These are phyloP conservation scores for Lentinula sp. DNA, from an alignment of 768 basidiomycete genomes.

Conservation along the genomic window DNA sequence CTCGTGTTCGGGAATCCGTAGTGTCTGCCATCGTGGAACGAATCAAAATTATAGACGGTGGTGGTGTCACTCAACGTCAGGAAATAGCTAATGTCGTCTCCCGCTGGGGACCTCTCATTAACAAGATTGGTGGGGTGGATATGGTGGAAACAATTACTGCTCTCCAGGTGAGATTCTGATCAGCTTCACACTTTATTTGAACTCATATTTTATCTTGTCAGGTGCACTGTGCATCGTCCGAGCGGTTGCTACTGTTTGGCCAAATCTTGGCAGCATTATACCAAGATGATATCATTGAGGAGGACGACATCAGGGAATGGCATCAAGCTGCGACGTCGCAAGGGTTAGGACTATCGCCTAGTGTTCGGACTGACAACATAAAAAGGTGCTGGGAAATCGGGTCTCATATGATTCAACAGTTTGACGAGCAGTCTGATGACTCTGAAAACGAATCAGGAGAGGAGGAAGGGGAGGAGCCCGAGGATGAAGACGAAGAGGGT, in stretches of 20 bases:
- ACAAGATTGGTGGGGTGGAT: slow-evolving; percentile 78
- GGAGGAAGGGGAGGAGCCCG: slow-evolving; percentile 3
- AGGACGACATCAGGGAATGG: slow-evolving; percentile 89
- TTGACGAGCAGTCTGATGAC: slow-evolving; percentile 63
- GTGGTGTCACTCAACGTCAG: slow-evolving; percentile 51
- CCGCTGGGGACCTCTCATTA: slow-evolving; percentile 81
- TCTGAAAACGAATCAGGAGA: slow-evolving; percentile 7
- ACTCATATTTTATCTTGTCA: background rate
- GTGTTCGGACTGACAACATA: slow-evolving; percentile 44
- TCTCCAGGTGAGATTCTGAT: slow-evolving; percentile 54
- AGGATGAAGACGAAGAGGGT: too few species aligned
- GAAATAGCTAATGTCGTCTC: slow-evolving; percentile 58
- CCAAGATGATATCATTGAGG: slow-evolving; percentile 87
- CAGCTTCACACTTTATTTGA: background rate
- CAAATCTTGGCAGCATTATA: slow-evolving; percentile 83
- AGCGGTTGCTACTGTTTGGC: slow-evolving; percentile 69
- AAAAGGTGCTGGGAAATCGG: slow-evolving; percentile 67
- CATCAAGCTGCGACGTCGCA: slow-evolving; percentile 52
- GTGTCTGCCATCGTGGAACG: slow-evolving; percentile 75
- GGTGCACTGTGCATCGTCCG: slow-evolving; percentile 53
- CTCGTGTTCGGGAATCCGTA: slow-evolving; percentile 85
- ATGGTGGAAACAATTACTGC: slow-evolving; percentile 72
- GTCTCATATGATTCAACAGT: slow-evolving; percentile 72
- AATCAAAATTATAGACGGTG: slow-evolving; percentile 56
- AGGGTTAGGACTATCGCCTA: slow-evolving; percentile 40